These are phyloP conservation scores for Hypoxylon sp. DNA, from an alignment of 2,329 filamentous ascomycete species.

Conservation along the genomic window DNA sequence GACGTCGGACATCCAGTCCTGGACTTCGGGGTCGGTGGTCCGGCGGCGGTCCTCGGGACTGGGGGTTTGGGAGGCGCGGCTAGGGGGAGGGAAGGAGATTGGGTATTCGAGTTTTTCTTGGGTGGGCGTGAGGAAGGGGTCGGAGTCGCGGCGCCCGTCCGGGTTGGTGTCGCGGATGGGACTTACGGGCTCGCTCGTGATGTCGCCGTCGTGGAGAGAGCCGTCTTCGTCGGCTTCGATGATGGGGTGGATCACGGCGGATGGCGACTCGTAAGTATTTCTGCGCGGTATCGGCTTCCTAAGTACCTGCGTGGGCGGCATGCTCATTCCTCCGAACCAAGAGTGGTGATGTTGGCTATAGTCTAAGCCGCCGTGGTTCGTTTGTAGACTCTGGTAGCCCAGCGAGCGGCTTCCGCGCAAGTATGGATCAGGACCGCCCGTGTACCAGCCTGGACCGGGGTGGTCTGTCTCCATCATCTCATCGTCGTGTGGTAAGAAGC, in stretches of 20 bases:
- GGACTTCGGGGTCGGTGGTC: conserved; percentile 66
- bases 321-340: conserved; percentile 47
- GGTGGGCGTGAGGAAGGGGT: conserved; percentile 67
- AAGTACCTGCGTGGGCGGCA: conserved; percentile 42
- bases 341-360: conserved; percentile 47
- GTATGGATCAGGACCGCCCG: conserved; percentile 62
- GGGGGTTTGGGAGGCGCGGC: conserved; percentile 57
- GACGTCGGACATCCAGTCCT: conserved; percentile 71
- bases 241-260: conserved; percentile 68
- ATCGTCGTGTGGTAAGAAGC: conserved; percentile 61
- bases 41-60: conserved; percentile 59
- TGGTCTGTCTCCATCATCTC: conserved; percentile 64
- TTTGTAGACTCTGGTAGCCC: conserved; percentile 67
- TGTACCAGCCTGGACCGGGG: conserved; percentile 61
- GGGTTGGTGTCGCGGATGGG: conserved; percentile 42
- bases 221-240: conserved; percentile 71
- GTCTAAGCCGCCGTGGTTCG: conserved; percentile 49
- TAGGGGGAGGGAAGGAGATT: conserved; percentile 52
- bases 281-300: conserved; percentile 52
- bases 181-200: conserved; percentile 53
- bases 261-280: conserved; percentile 50
- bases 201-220: conserved; percentile 53
- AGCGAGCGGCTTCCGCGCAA: conserved; percentile 58
- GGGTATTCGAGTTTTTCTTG: conserved; percentile 40
- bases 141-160: conserved; percentile 55